Base-by-base conservation (phyloP, 1,139 yeast genomes). In the Wickerhamomyces sp. region DNA sequence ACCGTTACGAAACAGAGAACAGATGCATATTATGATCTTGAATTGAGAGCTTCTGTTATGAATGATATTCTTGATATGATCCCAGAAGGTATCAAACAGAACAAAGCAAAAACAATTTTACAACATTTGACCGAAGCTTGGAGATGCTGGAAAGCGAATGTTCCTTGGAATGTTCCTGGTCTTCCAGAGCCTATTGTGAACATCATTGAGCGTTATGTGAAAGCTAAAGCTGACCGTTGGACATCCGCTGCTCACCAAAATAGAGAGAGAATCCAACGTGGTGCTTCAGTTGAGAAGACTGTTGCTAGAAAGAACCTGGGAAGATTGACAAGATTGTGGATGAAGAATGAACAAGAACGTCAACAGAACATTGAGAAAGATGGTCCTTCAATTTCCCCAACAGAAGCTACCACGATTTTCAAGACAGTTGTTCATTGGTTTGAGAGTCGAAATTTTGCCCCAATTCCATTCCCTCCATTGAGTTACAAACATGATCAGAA, bases 101-200 rank as follows among this genome's bases (percentile, higher is more conserved):
- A 75, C 47, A 89, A 88, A 54, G 78, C 96, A 2, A 82, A 85
- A 51, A 81, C 95, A 0, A 84, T 93, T 36, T 63, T 93, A 33
- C 97, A 91, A 52, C 99, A 93, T 59, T 66, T 93, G 37, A 84
- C 95, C 54, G 98, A 93, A 57, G 98, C 98, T 1, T 93, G 99
- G 99, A 69, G 98, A 56, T 91, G 98, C 57, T 93, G 98, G 98
- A 93, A 93, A 58, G 98, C 98, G 2, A 89, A 91, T 52, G 83
- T 91, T 41, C 95, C 96, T 2, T 93, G 98, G 98, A 82, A 87
- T 51, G 98, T 91, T 10, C 95, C 96, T 1, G 98, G 98, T 0
- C 67, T 93, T 58, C 98, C 99, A 4, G 81, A 75, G 35, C 96
- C 97, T 0, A 77, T 91, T 24, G 93, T 81, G 48, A 75, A 78